These are phyloP conservation scores for Eurotiales sp. DNA, from an alignment of 2,329 filamentous ascomycete genomes.

Conservation along the genomic window DNA sequence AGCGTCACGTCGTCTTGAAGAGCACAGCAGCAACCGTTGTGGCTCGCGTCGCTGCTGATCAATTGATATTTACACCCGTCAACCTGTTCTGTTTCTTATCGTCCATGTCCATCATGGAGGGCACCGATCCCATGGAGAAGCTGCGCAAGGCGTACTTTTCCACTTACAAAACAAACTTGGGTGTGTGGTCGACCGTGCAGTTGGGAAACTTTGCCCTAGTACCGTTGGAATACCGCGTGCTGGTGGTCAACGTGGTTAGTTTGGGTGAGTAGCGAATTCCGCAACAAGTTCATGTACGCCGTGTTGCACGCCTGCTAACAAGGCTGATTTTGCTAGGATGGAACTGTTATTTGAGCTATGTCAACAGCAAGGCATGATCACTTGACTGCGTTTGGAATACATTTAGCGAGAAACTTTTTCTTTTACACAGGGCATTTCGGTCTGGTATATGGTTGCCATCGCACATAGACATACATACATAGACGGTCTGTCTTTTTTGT, in stretches of 20 bases:
- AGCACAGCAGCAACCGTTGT: slow-evolving; percentile 65
- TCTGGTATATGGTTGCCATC: slow-evolving; percentile 11
- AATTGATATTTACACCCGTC: slow-evolving; percentile 76
- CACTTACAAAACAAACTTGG: slow-evolving; percentile 77
- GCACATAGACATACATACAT: slow-evolving; percentile 13
- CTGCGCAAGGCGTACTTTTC: slow-evolving; percentile 65
- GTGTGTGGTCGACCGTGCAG: slow-evolving; percentile 84
- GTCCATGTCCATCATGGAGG: slow-evolving; percentile 81
- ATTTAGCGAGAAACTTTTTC: not conserved
- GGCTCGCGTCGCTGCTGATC: slow-evolving; percentile 76
- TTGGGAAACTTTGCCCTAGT: slow-evolving; percentile 82
- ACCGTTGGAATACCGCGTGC: slow-evolving; percentile 74
- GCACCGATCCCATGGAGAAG: slow-evolving; percentile 63
- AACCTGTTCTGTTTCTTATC: slow-evolving; percentile 79
- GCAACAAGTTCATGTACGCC: not conserved
- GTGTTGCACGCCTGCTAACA: slow-evolving; percentile 10
- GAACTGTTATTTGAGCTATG: slow-evolving; percentile 57
- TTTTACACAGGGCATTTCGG: not conserved
- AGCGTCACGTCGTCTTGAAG: slow-evolving; percentile 63
- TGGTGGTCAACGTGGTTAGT: slow-evolving; percentile 81
- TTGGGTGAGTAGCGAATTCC: slow-evolving; percentile 50
- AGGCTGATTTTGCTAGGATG: slow-evolving; percentile 39
- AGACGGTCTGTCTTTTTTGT: not conserved
- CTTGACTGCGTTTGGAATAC: not conserved
- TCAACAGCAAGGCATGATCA: slow-evolving; percentile 46